Base-by-base conservation (phyloP, 768 basidiomycete genomes). In the Auriscalpium orientale region DNA sequence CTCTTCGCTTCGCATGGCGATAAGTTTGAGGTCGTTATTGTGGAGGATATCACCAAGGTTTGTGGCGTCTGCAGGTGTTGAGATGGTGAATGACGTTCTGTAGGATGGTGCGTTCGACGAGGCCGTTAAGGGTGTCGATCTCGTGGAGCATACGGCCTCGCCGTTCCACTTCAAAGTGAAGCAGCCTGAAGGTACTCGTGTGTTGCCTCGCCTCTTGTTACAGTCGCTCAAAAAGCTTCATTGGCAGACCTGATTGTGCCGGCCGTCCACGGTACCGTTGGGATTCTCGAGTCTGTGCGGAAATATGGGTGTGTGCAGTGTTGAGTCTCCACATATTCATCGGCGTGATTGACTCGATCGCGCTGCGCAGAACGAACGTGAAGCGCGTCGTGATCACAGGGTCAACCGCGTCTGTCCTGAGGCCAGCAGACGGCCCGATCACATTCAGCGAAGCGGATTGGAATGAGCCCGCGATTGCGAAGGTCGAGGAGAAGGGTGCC, bases 21-120 rank as follows among this genome's bases (percentile, higher is more conserved):
- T 53, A 65, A 58, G 37, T 73, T 78, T 54, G 71, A 74, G 49
- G 69, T 74, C 58, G 75, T 73, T 10, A 65, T 80, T 44, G 77
- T 79, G 7, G 68, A 72, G 50, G 79, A 82, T 56, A 76, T 80
- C 58, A 73, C 69, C 15, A 62, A 70, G 64, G 76, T 75, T 49
- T 45, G 65, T 54, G 28, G 28, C 28, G 28, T 28, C 28, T 28
- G 28, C 28, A 28, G 28, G 28, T 28, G 4, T 28, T 28, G 28
- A 28, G 28, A 28, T 28, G 28, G 28, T 28, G 28, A 28, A 5
- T 3, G 10, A 15, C 45, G 13, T 16, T 20, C 53, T 16, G 13
- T 37, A 62, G 59, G 50, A 48, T 18, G 66, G 67, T 33, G 72
- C 71, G 1, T 78, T 77, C 57, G 74, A 78, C 58, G 72, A 75